phyloP scores from a whole-genome alignment of 805 yeast species.

The Candida alai region DNA sequence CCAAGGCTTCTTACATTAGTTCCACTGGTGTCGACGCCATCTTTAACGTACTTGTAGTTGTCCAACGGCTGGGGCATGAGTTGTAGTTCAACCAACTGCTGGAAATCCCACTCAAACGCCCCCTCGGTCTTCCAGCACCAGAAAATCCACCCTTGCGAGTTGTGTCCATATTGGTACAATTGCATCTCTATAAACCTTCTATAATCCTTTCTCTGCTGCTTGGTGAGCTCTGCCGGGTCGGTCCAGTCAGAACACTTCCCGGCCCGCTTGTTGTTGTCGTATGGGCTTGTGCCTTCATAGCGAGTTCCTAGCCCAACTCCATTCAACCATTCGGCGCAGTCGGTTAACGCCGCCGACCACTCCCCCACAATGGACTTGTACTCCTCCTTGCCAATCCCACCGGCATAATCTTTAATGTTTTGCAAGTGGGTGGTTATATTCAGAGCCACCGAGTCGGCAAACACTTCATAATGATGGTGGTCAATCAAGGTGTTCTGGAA shows the following conservation, averaged over 20 bases:
- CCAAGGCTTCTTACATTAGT: neutral
- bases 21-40: slow-evolving; percentile 26
- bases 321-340: slow-evolving; percentile 66
- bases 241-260: slow-evolving; percentile 45
- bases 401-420: slow-evolving; percentile 28
- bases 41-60: slow-evolving; percentile 26
- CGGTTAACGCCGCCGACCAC: slow-evolving; percentile 70
- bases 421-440: slow-evolving; percentile 28
- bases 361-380: slow-evolving; percentile 62
- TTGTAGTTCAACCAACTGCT: slow-evolving; percentile 43
- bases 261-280: slow-evolving; percentile 16
- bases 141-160: slow-evolving; percentile 58
- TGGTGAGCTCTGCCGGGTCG: slow-evolving; percentile 39
- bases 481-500: slow-evolving; percentile 36
- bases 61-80: slow-evolving; percentile 62
- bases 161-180: slow-evolving; percentile 45
- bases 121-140: slow-evolving; percentile 71
- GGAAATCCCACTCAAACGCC: slow-evolving; percentile 66
- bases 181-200: slow-evolving; percentile 61
- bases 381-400: slow-evolving; percentile 30
- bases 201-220: slow-evolving; percentile 38
- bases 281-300: slow-evolving; percentile 46
- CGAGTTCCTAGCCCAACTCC: slow-evolving; percentile 68
- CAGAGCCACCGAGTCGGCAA: slow-evolving; percentile 22
- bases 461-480: slow-evolving; percentile 41